A percentile compares a stretch with the other conserved stretches of the same genome.
These are phyloP conservation scores for Lentinula sp. DNA, from an alignment of 768 basidiomycete species.

Conservation along the genomic window DNA sequence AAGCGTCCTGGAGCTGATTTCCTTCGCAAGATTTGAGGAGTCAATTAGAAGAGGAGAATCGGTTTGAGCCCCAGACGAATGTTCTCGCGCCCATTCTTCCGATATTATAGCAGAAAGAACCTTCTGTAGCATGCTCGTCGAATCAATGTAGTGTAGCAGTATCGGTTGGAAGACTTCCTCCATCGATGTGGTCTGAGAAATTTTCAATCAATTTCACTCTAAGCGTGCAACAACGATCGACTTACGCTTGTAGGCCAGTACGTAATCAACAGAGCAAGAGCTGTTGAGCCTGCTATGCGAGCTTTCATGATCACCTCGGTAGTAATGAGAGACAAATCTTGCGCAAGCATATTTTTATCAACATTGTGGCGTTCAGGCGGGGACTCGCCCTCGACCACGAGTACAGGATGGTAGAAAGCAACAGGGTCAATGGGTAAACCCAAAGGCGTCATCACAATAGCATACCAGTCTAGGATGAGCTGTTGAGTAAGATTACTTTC, in stretches of 20 bases:
- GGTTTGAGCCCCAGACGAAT: constrained; percentile 23
- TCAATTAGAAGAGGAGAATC: constrained; percentile 42
- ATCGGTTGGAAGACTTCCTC: constrained; percentile 73
- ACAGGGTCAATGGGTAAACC: constrained; percentile 69
- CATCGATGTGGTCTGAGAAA: constrained; percentile 27
- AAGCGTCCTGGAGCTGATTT: constrained; percentile 65
- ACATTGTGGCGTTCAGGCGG: constrained; percentile 79
- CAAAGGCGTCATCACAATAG: constrained; percentile 83
- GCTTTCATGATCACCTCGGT: constrained; percentile 75
- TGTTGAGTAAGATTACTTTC: constrained; percentile 51
- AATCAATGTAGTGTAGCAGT: constrained; percentile 74
- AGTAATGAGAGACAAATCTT: constrained; percentile 81
- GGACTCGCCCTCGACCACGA: constrained; percentile 39
- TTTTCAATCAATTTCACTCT: background rate
- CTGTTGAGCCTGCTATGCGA: constrained; percentile 70
- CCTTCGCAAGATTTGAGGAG: constrained; percentile 51
- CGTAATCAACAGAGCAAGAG: constrained; percentile 64
- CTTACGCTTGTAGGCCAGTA: constrained; percentile 63
- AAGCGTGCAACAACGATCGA: constrained; percentile 1
- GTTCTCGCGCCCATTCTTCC: constrained; percentile 84
- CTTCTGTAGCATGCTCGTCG: constrained; percentile 88
- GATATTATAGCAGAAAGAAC: constrained; percentile 80
- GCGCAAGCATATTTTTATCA: constrained; percentile 91
- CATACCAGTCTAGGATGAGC: constrained; percentile 78
- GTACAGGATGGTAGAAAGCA: constrained; percentile 59